Conservation (phyloP, 2,329 filamentous ascomycete genomes). For the Colletotrichum cordylinicola region DNA sequence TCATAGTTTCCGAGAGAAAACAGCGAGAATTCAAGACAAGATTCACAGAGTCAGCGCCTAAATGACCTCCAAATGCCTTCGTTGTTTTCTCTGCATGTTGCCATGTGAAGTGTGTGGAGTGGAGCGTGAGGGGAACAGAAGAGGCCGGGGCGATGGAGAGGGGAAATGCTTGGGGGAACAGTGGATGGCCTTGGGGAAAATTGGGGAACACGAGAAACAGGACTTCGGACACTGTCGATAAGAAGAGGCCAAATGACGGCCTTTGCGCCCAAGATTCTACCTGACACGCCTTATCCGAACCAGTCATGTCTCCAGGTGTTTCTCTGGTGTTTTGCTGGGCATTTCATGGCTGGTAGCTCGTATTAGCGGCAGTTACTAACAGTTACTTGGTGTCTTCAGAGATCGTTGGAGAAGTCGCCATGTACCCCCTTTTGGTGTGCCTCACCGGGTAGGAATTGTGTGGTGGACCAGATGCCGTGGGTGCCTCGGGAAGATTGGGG, state of each 20-base stretch:
- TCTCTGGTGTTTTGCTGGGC: neutral
- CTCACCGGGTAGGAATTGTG: neutral
- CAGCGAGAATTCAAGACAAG: neutral
- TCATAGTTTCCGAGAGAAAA: neutral
- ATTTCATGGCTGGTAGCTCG: neutral
- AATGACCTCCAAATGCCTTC: neutral
- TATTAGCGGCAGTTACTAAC: neutral
- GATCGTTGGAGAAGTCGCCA: neutral
- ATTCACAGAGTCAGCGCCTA: neutral
- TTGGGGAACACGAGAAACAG: neutral
- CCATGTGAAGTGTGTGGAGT: neutral
- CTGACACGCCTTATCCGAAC: neutral
- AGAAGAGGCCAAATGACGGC: neutral
- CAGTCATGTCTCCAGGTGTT: neutral
- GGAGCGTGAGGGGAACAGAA: neutral
- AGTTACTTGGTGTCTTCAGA: neutral
- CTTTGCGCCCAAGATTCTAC: neutral
- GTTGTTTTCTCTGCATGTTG: neutral
- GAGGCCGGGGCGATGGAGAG: neutral
- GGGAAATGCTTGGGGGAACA: neutral
- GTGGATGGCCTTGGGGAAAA: neutral
- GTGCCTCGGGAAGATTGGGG: slow-evolving; percentile 11
- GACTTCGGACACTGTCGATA: neutral
- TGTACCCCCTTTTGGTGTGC: neutral
- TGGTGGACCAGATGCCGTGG: neutral